Percentiles rank a stretch among this genome's conserved stretches.
phyloP scores from a whole-genome alignment of 768 basidiomycete species.

The Mycena rebaudengoi region DNA sequence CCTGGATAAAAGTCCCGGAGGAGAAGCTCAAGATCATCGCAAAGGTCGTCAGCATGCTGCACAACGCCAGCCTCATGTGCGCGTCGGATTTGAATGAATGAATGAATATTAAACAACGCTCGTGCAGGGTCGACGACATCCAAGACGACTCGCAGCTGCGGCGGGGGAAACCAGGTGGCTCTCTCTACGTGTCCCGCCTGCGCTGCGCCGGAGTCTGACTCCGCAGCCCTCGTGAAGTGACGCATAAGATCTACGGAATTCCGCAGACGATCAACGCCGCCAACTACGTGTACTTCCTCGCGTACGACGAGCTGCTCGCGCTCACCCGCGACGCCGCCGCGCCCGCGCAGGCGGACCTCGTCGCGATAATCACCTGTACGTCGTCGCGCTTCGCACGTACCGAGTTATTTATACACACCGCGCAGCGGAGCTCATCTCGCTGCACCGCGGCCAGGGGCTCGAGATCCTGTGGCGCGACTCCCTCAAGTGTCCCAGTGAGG shows the following conservation, averaged over 20 bases:
- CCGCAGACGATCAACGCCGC: conserved; percentile 97
- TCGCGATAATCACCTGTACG: conserved; percentile 81
- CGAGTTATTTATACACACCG: conserved; percentile 21
- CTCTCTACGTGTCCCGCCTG: not conserved
- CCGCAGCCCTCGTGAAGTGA: too few relatives aligned
- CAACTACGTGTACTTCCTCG: conserved; percentile 95
- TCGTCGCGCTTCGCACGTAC: too few relatives aligned
- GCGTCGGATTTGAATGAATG: conserved; percentile 17
- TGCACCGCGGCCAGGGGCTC: conserved; percentile 94
- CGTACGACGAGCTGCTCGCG: conserved; percentile 81
- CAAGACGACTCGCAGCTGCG: conserved; percentile 90
- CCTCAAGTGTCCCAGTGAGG: conserved; percentile 89
- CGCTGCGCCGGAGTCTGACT: too few relatives aligned
- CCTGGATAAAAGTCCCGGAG: conserved; percentile 86
- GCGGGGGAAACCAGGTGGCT: conserved; percentile 78
- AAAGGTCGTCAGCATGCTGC: conserved; percentile 89
- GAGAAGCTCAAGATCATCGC: conserved; percentile 78
- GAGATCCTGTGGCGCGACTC: conserved; percentile 95
- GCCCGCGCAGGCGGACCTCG: too few relatives aligned
- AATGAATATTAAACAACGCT: too few relatives aligned
- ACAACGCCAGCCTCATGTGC: conserved; percentile 91
- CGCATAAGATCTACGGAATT: conserved; percentile 94
- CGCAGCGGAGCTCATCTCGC: conserved; percentile 70
- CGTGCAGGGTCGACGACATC: conserved; percentile 94
- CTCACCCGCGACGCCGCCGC: too few relatives aligned